These are phyloP conservation scores for Leptographium procerum DNA, from an alignment of 2,329 filamentous ascomycete species.

Conservation along the genomic window DNA sequence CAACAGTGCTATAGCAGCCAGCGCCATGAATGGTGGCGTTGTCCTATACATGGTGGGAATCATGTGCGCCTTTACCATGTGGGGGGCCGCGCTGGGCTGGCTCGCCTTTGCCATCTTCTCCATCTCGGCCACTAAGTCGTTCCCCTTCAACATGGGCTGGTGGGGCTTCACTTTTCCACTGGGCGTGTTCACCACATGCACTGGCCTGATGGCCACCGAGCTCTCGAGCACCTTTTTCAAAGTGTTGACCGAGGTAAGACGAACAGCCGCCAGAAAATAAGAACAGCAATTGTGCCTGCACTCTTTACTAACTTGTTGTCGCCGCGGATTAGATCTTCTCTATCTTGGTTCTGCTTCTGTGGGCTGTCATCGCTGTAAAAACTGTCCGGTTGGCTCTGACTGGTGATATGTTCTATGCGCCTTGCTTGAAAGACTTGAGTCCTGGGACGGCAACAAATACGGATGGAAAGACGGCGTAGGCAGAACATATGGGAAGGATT, in stretches of 20 bases:
- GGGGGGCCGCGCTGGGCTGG: slow-evolving; percentile 24
- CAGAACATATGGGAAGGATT: too few relatives aligned
- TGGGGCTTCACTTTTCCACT: slow-evolving; percentile 28
- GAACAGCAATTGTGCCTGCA: not conserved
- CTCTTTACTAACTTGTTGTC: not conserved
- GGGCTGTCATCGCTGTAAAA: slow-evolving; percentile 27
- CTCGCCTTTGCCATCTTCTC: slow-evolving; percentile 20
- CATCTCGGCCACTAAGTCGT: slow-evolving; percentile 21
- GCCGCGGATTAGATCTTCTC: slow-evolving; percentile 24
- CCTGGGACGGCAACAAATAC: slow-evolving; percentile 7
- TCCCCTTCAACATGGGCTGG: slow-evolving; percentile 27
- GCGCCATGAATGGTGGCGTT: slow-evolving; percentile 31
- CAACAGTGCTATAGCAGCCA: slow-evolving; percentile 25
- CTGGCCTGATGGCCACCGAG: slow-evolving; percentile 26
- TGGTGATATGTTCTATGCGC: slow-evolving; percentile 33
- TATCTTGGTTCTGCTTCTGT: slow-evolving; percentile 27
- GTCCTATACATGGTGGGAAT: slow-evolving; percentile 44
- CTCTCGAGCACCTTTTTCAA: slow-evolving; percentile 32
- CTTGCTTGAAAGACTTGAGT: slow-evolving; percentile 25
- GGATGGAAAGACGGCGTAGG: slow-evolving; percentile 8
- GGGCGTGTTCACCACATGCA: slow-evolving; percentile 28
- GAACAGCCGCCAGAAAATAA: not conserved
- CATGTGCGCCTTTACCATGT: slow-evolving; percentile 20
- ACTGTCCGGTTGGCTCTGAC: slow-evolving; percentile 26
- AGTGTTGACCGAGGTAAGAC: slow-evolving; percentile 19